Conservation (phyloP, 2,329 filamentous ascomycete species). For the Diaporthe helianthi region DNA sequence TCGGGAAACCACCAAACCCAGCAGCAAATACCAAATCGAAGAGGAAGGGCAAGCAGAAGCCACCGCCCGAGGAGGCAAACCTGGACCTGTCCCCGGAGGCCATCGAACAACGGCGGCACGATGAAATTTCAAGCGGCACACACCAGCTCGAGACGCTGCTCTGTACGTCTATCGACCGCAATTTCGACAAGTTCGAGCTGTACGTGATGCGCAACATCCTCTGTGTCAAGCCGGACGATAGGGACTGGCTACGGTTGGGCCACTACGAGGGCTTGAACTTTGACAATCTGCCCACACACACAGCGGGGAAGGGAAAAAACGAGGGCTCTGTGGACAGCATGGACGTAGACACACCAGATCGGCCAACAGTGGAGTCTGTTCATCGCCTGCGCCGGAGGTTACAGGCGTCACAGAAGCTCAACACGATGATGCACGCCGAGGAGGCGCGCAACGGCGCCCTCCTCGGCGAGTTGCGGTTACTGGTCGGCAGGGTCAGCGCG, state of each 20-base stretch:
- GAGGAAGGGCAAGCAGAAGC: slow-evolving; percentile 31
- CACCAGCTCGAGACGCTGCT: slow-evolving; percentile 85
- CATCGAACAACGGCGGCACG: slow-evolving; percentile 56
- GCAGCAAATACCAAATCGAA: slow-evolving; percentile 41
- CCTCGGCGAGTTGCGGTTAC: slow-evolving; percentile 65
- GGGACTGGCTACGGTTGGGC: slow-evolving; percentile 79
- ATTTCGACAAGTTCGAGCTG: slow-evolving; percentile 87
- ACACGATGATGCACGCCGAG: slow-evolving; percentile 73
- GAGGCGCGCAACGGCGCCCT: slow-evolving; percentile 74
- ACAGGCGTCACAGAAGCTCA: slow-evolving; percentile 79
- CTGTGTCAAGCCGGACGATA: slow-evolving; percentile 70
- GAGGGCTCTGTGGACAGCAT: slow-evolving; percentile 34
- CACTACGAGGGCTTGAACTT: slow-evolving; percentile 80
- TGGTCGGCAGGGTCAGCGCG: slow-evolving; percentile 44
- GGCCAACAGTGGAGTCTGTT: slow-evolving; percentile 71
- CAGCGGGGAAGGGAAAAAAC: slow-evolving; percentile 16
- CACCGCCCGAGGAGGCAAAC: slow-evolving; percentile 15
- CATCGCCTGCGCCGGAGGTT: slow-evolving; percentile 75
- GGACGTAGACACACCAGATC: slow-evolving; percentile 39
- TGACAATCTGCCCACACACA: slow-evolving; percentile 30
- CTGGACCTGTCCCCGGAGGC: slow-evolving; percentile 33
- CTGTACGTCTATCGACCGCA: slow-evolving; percentile 81
- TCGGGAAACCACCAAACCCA: slow-evolving; percentile 52
- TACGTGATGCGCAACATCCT: slow-evolving; percentile 89
- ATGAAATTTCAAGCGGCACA: slow-evolving; percentile 87